phyloP scores from a whole-genome alignment of 2,329 filamentous ascomycete species.

The Leptographium galeiforme region DNA sequence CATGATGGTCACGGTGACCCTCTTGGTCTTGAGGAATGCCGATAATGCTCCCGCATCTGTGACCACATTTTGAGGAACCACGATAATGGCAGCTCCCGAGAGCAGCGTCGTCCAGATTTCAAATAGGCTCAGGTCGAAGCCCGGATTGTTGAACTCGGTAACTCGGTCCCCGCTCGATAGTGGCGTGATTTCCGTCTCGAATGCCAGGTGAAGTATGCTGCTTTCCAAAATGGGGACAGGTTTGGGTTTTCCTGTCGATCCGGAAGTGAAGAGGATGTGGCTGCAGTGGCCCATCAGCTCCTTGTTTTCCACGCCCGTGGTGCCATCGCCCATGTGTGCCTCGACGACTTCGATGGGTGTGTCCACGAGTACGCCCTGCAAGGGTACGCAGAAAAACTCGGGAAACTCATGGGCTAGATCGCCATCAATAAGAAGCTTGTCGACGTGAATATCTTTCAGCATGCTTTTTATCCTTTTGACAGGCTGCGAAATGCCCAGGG shows the following conservation, averaged over 20 bases:
- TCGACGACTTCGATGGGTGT: no score
- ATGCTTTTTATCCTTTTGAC: not conserved
- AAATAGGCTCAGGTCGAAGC: not conserved
- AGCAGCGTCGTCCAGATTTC: not conserved
- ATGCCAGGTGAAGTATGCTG: not conserved
- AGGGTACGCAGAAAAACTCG: not conserved
- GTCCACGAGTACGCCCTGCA: not conserved
- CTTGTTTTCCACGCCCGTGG: not conserved
- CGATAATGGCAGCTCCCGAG: not conserved
- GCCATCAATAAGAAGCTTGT: not conserved
- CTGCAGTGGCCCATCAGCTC: not conserved
- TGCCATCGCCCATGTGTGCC: no score
- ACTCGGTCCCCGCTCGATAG: not conserved
- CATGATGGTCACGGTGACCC: not conserved
- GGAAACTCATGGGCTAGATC: not conserved
- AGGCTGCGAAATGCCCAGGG: not conserved
- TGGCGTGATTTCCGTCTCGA: not conserved
- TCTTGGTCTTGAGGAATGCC: not conserved
- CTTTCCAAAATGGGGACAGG: not conserved
- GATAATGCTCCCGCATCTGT: not conserved
- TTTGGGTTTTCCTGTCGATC: not conserved
- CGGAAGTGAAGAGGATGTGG: not conserved
- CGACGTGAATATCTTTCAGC: not conserved
- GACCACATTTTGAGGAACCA: not conserved
- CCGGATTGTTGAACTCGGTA: not conserved